phyloP scores from a whole-genome alignment of 768 basidiomycete genomes.

The Boletus eberwhitei region DNA sequence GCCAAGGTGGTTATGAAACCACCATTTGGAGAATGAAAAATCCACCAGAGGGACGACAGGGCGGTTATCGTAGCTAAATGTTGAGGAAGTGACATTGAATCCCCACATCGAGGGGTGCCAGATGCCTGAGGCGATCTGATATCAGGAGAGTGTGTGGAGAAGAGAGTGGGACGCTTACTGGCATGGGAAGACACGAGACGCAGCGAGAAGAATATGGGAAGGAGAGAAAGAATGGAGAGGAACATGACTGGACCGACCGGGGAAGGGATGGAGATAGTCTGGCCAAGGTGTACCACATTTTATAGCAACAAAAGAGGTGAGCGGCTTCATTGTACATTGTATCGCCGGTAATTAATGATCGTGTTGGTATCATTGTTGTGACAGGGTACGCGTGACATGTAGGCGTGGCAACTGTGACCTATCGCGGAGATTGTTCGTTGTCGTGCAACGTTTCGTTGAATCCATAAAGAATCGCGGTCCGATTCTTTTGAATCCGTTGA shows the following conservation, averaged over 20 bases:
- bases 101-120: conserved; percentile 63
- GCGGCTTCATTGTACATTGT: no score
- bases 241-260: conserved; percentile 22
- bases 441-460: conserved; percentile 8
- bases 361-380: no score
- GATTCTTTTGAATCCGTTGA: conserved; percentile 8
- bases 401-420: no score
- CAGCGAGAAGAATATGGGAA: conserved; percentile 1
- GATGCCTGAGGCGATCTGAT: conserved; percentile 34
- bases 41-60: conserved; percentile 42
- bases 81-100: conserved; percentile 56
- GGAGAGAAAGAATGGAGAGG: not conserved
- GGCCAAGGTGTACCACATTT: not conserved
- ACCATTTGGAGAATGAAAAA: conserved; percentile 18
- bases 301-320: not conserved
- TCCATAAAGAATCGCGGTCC: not conserved
- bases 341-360: no score
- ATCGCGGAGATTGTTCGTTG: conserved; percentile 18
- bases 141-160: not conserved
- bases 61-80: conserved; percentile 61
- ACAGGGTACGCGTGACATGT: no score
- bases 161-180: conserved; percentile 9
- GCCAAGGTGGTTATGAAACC: conserved; percentile 63
- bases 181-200: conserved; percentile 14
- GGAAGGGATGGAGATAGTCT: not conserved